Conservation (phyloP, 2,329 filamentous ascomycete genomes). For the Trichoderma koningiopsis region DNA sequence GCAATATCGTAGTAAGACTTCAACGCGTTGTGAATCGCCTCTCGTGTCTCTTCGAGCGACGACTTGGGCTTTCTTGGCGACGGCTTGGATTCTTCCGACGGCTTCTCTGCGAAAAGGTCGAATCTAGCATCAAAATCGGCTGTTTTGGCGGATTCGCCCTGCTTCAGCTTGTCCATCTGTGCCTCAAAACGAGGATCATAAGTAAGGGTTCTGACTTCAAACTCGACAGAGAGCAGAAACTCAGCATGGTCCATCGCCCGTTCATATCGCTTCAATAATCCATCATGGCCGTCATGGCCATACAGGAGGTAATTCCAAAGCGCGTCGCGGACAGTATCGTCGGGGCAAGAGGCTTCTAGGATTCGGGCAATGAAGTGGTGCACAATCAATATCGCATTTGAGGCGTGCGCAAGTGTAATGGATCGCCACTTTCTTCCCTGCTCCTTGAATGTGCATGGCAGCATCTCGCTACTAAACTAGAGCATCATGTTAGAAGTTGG, state of each 20-base stretch:
- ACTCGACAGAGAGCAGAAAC: slow-evolving; percentile 49
- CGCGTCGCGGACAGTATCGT: slow-evolving; percentile 45
- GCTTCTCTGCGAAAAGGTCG: too few species aligned
- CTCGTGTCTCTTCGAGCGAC: slow-evolving; percentile 40
- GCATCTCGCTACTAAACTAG: slow-evolving; percentile 45
- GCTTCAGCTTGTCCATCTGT: slow-evolving; percentile 29
- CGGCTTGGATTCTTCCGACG: too few species aligned
- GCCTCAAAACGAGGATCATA: slow-evolving; percentile 30
- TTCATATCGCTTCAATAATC: slow-evolving; percentile 49
- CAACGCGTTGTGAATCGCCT: slow-evolving; percentile 63
- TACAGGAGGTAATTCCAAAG: slow-evolving; percentile 48
- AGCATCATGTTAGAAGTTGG: not conserved
- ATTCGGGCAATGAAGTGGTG: slow-evolving; percentile 54
- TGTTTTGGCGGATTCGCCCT: not conserved
- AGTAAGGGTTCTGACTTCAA: slow-evolving; percentile 31
- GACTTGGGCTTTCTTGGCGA: not conserved
- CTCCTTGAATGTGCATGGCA: slow-evolving; percentile 52
- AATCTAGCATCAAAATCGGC: too few species aligned
- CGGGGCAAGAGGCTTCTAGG: slow-evolving; percentile 47
- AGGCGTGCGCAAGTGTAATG: slow-evolving; percentile 52
- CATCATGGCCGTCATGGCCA: slow-evolving; percentile 35
- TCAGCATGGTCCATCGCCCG: slow-evolving; percentile 50
- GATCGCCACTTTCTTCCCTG: slow-evolving; percentile 57
- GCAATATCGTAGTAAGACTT: slow-evolving; percentile 64
- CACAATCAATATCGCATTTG: slow-evolving; percentile 52